Conservation (phyloP, 305 asterid species). For the Fraxinus dipetala region DNA sequence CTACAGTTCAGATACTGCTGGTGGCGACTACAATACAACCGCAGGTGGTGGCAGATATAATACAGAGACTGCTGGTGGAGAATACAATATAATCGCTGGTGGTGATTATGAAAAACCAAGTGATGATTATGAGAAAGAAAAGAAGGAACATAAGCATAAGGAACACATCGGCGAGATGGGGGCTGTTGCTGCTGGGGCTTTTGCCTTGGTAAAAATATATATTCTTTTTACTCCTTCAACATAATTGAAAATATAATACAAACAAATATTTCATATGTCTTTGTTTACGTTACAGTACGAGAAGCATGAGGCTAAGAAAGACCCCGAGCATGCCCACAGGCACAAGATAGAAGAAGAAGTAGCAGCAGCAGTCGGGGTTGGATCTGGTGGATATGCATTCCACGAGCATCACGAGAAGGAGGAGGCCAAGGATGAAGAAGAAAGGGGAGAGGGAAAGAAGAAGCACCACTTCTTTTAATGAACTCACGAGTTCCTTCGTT, state of each 20-base stretch:
- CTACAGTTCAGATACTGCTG: no score
- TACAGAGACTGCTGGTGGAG: no score
- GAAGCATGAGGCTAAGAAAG: constrained; percentile 41
- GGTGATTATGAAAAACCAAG: constrained; percentile 3
- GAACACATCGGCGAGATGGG: constrained; percentile 46
- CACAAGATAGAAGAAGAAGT: constrained; percentile 36
- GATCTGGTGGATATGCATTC: constrained; percentile 40
- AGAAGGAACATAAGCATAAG: constrained; percentile 49
- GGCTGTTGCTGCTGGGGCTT: neutral
- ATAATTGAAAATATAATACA: no score
- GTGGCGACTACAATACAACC: no score
- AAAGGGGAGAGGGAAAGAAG: constrained; percentile 6
- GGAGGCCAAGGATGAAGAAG: constrained; percentile 64
- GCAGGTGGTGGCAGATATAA: no score
- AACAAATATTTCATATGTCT: neutral
- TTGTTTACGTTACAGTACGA: constrained; percentile 23
- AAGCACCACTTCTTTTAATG: neutral
- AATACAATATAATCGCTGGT: neutral
- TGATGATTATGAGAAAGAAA: constrained; percentile 39
- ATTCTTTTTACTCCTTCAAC: neutral
- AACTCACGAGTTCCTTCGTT: neutral
- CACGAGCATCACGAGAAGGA: constrained; percentile 44
- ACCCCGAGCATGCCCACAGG: constrained; percentile 35
- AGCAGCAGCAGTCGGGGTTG: constrained; percentile 35
- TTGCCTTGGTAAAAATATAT: neutral